Evolutionary conservation across 2,329 filamentous ascomycete species (phyloP).

Genomic region (Calcarisporium arbuscula): DNA sequence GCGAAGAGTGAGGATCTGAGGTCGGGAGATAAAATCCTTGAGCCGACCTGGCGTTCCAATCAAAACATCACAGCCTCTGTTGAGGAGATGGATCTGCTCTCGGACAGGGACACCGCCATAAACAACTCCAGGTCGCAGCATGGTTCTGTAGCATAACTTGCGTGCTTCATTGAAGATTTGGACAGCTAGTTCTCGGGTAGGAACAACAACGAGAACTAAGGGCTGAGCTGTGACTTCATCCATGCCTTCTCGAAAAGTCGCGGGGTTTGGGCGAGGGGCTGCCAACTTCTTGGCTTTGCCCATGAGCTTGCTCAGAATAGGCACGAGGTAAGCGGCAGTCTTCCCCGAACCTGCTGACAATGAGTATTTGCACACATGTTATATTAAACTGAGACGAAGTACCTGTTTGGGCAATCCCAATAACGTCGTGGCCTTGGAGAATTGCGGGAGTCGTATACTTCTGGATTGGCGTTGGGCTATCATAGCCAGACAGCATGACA

Average conservation of each 20-base stretch:
- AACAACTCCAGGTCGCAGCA: conserved; percentile 83
- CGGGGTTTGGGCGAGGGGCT: conserved; percentile 65
- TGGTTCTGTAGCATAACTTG: conserved; percentile 87
- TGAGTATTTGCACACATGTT: conserved; percentile 2
- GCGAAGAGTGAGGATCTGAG: conserved; percentile 60
- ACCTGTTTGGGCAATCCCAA: conserved; percentile 92
- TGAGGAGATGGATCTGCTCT: conserved; percentile 66
- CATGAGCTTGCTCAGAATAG: conserved; percentile 86
- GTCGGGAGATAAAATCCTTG: conserved; percentile 72
- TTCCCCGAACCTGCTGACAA: conserved; percentile 74
- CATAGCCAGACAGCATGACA: conserved; percentile 65
- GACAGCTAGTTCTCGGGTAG: conserved; percentile 82
- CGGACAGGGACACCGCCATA: conserved; percentile 77
- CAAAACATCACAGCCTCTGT: conserved; percentile 81
- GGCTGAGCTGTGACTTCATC: conserved; percentile 69
- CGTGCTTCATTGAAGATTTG: conserved; percentile 95
- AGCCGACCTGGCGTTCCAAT: conserved; percentile 85
- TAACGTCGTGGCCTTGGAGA: conserved; percentile 68
- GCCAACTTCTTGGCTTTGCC: conserved; percentile 88
- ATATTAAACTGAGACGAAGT: conserved; percentile 10
- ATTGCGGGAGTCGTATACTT: conserved; percentile 78
- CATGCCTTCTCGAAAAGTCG: conserved; percentile 42
- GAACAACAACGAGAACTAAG: conserved; percentile 76
- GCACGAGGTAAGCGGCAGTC: conserved; percentile 87
- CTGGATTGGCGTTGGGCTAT: conserved; percentile 77